phyloP scores from a whole-genome alignment of 495 filamentous ascomycete genomes.

The Collariella sp. region DNA sequence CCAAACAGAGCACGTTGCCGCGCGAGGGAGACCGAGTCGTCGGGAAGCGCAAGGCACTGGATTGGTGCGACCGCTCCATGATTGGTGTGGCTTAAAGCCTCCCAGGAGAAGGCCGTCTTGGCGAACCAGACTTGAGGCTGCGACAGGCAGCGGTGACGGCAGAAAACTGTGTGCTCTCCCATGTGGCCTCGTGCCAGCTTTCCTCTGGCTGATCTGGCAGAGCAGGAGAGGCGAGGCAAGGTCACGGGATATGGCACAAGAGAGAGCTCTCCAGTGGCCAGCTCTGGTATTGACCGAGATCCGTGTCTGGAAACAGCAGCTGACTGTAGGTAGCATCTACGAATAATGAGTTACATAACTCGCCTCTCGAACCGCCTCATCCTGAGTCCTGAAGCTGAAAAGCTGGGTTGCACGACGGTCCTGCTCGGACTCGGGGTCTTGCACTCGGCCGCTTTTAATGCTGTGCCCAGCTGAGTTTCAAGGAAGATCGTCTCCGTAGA shows the following conservation, averaged over 20 bases:
- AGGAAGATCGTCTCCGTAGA: too few relatives aligned
- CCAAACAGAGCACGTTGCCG: conserved; percentile 17
- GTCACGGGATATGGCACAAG: neutral
- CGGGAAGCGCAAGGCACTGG: neutral
- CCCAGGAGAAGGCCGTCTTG: neutral
- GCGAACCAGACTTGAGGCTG: conserved; percentile 2
- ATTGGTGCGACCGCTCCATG: neutral
- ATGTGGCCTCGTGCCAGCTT: neutral
- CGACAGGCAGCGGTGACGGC: conserved; percentile 2
- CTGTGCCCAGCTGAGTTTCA: too few relatives aligned
- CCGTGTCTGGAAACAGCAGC: conserved; percentile 3
- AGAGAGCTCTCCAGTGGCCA: neutral
- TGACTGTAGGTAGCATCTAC: neutral
- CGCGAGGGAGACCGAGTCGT: conserved; percentile 7
- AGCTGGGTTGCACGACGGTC: too few relatives aligned
- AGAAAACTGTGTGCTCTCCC: neutral
- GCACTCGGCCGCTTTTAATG: too few relatives aligned
- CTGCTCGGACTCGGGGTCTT: too few relatives aligned
- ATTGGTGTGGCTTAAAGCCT: neutral
- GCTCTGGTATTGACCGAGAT: neutral
- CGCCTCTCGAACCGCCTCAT: too few relatives aligned
- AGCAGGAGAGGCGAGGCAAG: neutral
- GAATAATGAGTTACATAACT: neutral
- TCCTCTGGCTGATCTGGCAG: neutral
- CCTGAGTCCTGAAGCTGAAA: too few relatives aligned